A percentile compares a stretch with the other conserved stretches of the same genome.
Evolutionary conservation across 345 rosid species (phyloP).

Genomic region (Ceriops tagal): DNA sequence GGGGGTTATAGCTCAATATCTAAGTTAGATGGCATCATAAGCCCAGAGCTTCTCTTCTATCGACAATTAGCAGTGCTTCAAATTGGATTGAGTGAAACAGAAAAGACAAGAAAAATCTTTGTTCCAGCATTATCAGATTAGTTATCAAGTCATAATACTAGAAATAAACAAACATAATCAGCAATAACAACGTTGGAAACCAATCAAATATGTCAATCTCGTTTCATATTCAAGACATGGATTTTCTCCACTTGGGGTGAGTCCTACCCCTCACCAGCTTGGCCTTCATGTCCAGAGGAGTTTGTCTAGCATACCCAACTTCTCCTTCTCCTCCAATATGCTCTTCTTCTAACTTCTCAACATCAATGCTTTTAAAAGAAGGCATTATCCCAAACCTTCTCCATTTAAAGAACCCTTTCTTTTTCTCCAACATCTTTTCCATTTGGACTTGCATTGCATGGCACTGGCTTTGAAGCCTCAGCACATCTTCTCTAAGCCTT

Average conservation of each 20-base stretch:
- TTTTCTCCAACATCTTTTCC: constrained; percentile 62
- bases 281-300: constrained; percentile 58
- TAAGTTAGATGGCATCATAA: no score
- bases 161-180: neutral
- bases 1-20: no score
- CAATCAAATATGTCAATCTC: neutral
- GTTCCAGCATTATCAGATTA: no score
- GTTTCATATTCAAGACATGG: constrained; percentile 39
- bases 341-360: constrained; percentile 38
- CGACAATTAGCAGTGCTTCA: no score
- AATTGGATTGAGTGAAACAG: no score
- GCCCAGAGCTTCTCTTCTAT: no score
- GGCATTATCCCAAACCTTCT: constrained; percentile 54
- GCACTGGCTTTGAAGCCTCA: constrained; percentile 58
- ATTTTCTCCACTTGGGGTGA: constrained; percentile 59
- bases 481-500: constrained; percentile 62
- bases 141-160: neutral
- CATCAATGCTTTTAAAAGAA: constrained; percentile 33
- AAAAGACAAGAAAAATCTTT: no score
- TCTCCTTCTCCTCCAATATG: constrained; percentile 25
- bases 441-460: constrained; percentile 52
- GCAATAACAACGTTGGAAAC: neutral
- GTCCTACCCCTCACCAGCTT: constrained; percentile 53
- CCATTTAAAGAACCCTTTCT: constrained; percentile 77
- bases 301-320: constrained; percentile 35